Evolutionary conservation across 1,139 yeast species (phyloP).

Genomic region (Magnusiomyces sp.): DNA sequence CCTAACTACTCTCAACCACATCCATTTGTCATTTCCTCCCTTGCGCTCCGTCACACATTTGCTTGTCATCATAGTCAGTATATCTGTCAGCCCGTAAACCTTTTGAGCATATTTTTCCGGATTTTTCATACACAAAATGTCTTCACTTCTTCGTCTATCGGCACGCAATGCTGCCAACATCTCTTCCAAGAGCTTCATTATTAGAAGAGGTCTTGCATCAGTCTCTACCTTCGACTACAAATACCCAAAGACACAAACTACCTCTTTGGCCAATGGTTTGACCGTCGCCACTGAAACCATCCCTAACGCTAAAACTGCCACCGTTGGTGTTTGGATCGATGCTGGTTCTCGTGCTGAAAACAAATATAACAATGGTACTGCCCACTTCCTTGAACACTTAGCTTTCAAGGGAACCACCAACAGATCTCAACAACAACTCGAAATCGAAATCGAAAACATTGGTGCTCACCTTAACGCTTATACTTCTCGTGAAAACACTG

Average conservation of each 20-base stretch:
- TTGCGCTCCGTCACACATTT: not conserved
- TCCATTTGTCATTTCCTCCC: not conserved
- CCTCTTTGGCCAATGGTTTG: constrained; percentile 71
- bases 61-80: not conserved
- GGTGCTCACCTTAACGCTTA: constrained; percentile 97
- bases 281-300: constrained; percentile 12
- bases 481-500: constrained; percentile 95
- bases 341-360: constrained; percentile 98
- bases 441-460: constrained; percentile 87
- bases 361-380: constrained; percentile 79
- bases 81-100: too few relatives aligned
- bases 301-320: constrained; percentile 12
- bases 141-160: constrained; percentile 21
- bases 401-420: constrained; percentile 89
- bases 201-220: constrained; percentile 21
- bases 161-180: constrained; percentile 7
- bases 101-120: not conserved
- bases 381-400: constrained; percentile 91
- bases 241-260: constrained; percentile 46
- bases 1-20: not conserved
- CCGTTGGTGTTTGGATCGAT: constrained; percentile 91
- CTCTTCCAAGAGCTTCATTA: not conserved
- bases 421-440: constrained; percentile 78
- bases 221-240: constrained; percentile 19
- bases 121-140: constrained; percentile 5